Conservation (phyloP, 345 rosid species). For the Mallotus nudiflorus region DNA sequence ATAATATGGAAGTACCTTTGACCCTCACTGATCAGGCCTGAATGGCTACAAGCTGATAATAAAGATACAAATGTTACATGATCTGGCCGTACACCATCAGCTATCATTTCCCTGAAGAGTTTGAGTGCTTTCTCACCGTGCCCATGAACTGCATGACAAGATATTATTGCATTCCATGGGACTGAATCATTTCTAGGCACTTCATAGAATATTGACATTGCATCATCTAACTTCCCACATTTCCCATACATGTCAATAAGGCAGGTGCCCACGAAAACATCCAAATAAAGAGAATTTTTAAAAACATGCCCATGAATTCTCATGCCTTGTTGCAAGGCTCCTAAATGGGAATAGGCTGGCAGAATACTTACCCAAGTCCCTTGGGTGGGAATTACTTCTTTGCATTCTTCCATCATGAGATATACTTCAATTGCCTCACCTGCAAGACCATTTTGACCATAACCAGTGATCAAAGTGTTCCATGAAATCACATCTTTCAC, state of each 20-base stretch:
- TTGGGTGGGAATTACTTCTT: not conserved
- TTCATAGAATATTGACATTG: conserved; percentile 4
- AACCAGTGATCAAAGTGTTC: conserved; percentile 11
- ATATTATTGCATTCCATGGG: conserved; percentile 10
- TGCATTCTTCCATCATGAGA: conserved; percentile 1
- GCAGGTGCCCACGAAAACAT: conserved; percentile 10
- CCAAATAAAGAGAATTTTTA: conserved; percentile 11
- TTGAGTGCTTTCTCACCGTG: conserved; percentile 1
- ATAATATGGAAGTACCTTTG: conserved; percentile 7
- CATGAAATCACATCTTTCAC: conserved; percentile 12
- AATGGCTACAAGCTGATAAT: conserved; percentile 15
- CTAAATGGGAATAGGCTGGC: conserved; percentile 9
- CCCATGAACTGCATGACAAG: conserved; percentile 11
- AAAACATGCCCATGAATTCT: conserved; percentile 3
- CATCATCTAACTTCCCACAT: conserved; percentile 12
- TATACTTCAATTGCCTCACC: conserved; percentile 6
- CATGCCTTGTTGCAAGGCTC: conserved; percentile 9
- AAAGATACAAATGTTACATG: conserved; percentile 10
- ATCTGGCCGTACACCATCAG: conserved; percentile 3
- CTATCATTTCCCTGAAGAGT: conserved; percentile 7
- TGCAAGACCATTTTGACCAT: conserved; percentile 11
- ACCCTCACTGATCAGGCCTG: conserved; percentile 8
- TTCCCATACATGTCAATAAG: conserved; percentile 9
- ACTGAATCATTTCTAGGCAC: not conserved
- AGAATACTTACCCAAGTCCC: conserved; percentile 13